Conservation (phyloP, 192 early-diverging fungal genomes). For the Oehlia diaphana region DNA sequence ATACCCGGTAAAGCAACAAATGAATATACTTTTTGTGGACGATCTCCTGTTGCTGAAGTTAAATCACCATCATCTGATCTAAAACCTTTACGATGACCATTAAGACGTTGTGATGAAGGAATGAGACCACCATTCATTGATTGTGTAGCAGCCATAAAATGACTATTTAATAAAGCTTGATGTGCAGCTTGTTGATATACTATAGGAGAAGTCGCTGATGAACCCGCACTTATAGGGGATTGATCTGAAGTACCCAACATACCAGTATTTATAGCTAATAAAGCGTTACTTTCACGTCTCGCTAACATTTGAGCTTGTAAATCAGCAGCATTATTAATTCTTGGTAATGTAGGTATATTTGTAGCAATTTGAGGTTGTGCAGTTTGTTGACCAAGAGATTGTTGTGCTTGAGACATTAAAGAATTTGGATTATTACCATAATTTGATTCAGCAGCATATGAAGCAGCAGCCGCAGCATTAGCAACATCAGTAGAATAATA, state of each 20-base stretch:
- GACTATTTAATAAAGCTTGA: conserved; percentile 13
- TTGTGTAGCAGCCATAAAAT: conserved; percentile 26
- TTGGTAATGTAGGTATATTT: conserved; percentile 14
- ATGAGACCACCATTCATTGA: conserved; percentile 5
- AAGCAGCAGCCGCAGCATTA: not conserved
- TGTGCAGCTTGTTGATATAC: conserved; percentile 6
- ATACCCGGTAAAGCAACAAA: conserved; percentile 58
- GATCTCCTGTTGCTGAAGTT: not conserved
- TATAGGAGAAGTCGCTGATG: conserved; percentile 4
- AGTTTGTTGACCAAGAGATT: conserved; percentile 5
- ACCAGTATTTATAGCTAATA: not conserved
- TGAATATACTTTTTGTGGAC: conserved; percentile 46
- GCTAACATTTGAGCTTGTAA: not conserved
- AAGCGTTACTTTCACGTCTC: not conserved
- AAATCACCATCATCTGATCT: not conserved
- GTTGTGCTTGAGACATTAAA: not conserved
- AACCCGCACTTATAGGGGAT: not conserved
- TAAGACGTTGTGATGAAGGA: not conserved
- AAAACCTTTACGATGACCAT: not conserved
- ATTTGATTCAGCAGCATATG: not conserved
- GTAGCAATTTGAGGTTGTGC: conserved; percentile 6
- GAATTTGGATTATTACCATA: not conserved
- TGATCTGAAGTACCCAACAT: not conserved
- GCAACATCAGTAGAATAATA: conserved; percentile 3
- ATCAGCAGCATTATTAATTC: not conserved